phyloP scores from a whole-genome alignment of 306 rosid genomes.

The Luffa aegyptiaca region DNA sequence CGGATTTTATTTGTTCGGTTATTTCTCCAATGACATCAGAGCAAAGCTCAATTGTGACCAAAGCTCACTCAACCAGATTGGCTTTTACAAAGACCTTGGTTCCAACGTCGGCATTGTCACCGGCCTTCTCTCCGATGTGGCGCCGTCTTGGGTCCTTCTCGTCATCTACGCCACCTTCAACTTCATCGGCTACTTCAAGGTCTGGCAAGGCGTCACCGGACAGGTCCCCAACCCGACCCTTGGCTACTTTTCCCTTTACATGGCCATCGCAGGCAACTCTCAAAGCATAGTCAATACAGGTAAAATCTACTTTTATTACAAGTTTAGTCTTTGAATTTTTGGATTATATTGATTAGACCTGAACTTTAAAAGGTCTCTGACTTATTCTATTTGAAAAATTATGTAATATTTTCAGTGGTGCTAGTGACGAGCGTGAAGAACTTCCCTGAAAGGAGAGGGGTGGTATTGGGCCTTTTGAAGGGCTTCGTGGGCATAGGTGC shows the following conservation, averaged over 20 bases:
- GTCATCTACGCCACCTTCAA: constrained; percentile 12
- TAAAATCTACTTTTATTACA: not conserved
- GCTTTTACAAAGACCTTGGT: constrained; percentile 34
- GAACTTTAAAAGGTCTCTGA: too few species aligned
- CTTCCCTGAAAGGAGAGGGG: constrained; percentile 32
- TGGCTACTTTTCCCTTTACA: constrained; percentile 27
- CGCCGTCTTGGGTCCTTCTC: constrained; percentile 18
- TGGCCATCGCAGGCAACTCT: constrained; percentile 22
- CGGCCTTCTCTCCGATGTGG: constrained; percentile 21
- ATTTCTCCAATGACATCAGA: constrained; percentile 26
- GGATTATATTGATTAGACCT: too few species aligned
- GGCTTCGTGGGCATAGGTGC: constrained; percentile 7
- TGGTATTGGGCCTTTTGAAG: constrained; percentile 20
- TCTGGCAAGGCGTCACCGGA: not conserved
- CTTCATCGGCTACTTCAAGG: constrained; percentile 11
- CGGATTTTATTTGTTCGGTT: constrained; percentile 19
- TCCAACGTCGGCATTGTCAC: constrained; percentile 22
- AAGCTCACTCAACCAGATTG: constrained; percentile 6
- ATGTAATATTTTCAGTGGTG: not conserved
- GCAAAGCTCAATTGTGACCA: constrained; percentile 21
- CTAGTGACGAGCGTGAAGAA: constrained; percentile 23
- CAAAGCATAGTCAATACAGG: constrained; percentile 20
- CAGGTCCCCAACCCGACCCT: constrained; percentile 12
- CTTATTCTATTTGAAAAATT: too few species aligned
- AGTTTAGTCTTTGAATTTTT: too few species aligned